Evolutionary conservation across 1,284 basidiomycete genomes (phyloP), one percentile per base, ranked within the genome.

Genomic region (Xanthoconium separans): DNA sequence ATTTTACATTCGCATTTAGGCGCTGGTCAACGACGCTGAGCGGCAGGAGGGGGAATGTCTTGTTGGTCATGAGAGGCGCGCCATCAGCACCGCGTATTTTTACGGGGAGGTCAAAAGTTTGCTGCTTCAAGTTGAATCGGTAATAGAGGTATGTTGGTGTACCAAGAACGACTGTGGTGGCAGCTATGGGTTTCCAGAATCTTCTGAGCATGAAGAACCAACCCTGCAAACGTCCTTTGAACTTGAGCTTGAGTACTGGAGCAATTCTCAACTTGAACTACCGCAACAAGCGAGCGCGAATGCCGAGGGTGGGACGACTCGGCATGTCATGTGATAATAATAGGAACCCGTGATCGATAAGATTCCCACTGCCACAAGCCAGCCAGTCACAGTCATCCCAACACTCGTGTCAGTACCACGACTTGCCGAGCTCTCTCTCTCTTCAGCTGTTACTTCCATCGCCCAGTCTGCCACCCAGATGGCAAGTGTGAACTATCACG

Each of bases 181-280:
- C 75, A 39, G 74, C 65, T 44, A 72, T 30, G 40, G 70, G 86
- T 65, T 82, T 89, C 87, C 85, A 89, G 50, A 77, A 78, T 59
- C 77, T 79, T 61, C 76, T 77, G 54, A 87, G 72, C 86, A 89
- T 89, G 40, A 27, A 27, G 27, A 27, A 27, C 27, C 27, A 5
- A 6, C 27, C 27, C 27, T 22, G 4, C 22, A 22, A 22, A 22
- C 22, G 22, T 22, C 27, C 7, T 7, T 27, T 27, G 27, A 27
- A 7, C 27, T 27, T 27, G 27, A 27, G 6, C 27, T 22, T 22
- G 22, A 22, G 22, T 22, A 22, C 22, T 22, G 22, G 4, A 22
- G 22, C 22, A 22, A 4, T 22, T 22, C 22, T 22, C 22, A 22
- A 22, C 22, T 22, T 22, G 22, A n/a, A n/a, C n/a, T n/a, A n/a